These are phyloP conservation scores for Phytophthora macrochlamydospora DNA, from an alignment of 352 stramenopile species.

Conservation along the genomic window DNA sequence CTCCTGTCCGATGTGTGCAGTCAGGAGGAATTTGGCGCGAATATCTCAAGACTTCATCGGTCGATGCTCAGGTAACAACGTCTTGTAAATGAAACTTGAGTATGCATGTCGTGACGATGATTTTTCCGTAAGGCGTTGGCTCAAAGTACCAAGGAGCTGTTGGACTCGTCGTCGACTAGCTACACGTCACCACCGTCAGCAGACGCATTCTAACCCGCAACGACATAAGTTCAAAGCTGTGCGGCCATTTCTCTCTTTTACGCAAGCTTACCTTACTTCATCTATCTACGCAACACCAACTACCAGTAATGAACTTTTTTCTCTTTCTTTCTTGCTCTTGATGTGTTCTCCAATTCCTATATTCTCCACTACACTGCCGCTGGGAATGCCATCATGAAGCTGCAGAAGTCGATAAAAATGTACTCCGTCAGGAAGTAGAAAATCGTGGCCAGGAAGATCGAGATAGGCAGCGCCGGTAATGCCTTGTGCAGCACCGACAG, in stretches of 20 bases:
- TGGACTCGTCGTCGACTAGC: slow-evolving; percentile 28
- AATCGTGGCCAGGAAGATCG: slow-evolving; percentile 82
- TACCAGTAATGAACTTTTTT: slow-evolving; percentile 3
- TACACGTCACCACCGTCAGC: slow-evolving; percentile 9
- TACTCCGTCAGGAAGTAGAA: slow-evolving; percentile 88
- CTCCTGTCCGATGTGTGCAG: slow-evolving; percentile 2
- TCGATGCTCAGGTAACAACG: slow-evolving; percentile 34
- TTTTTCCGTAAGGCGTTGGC: slow-evolving; percentile 27
- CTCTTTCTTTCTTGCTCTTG: slow-evolving; percentile 11
- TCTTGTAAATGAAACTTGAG: no score
- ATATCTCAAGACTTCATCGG: slow-evolving; percentile 45
- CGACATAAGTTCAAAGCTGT: background rate
- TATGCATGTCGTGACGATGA: background rate
- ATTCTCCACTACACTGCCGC: slow-evolving; percentile 48
- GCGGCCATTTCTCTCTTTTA: background rate
- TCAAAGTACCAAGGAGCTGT: slow-evolving; percentile 49
- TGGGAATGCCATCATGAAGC: slow-evolving; percentile 77
- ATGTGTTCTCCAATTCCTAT: slow-evolving; percentile 16
- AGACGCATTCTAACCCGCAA: slow-evolving; percentile 21
- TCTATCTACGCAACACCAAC: background rate
- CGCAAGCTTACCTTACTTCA: background rate
- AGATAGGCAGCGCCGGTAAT: slow-evolving; percentile 96
- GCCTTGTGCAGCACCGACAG: slow-evolving; percentile 94
- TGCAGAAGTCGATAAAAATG: slow-evolving; percentile 85
- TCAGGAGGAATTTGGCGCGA: slow-evolving; percentile 57